Evolutionary conservation across 371 early-diverging fungal species (phyloP).

Genomic region (Coemansia sp.): DNA sequence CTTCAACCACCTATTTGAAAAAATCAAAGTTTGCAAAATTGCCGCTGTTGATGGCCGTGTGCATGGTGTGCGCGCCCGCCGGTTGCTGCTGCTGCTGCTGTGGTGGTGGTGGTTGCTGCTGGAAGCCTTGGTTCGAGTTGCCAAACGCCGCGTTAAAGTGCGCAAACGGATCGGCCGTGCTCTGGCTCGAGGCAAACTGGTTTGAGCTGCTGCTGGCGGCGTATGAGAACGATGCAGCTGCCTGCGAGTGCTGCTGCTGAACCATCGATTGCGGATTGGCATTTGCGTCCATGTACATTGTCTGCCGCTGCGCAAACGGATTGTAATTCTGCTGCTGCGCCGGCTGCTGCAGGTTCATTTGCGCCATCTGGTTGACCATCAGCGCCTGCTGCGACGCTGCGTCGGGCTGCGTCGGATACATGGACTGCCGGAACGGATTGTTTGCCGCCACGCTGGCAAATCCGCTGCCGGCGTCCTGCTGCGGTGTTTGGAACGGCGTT

Average conservation of each 20-base stretch:
- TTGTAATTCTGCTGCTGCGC: conserved; percentile 30
- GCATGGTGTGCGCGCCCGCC: conserved; percentile 8
- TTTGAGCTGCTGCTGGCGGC: conserved; percentile 1
- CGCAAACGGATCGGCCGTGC: conserved; percentile 3
- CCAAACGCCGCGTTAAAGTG: conserved; percentile 19
- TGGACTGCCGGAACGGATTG: conserved; percentile 47
- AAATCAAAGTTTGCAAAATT: conserved; percentile 48
- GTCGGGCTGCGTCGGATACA: conserved; percentile 30
- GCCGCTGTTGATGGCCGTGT: conserved; percentile 18
- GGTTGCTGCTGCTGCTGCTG: background rate
- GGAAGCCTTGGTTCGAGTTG: background rate
- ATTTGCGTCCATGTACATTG: conserved; percentile 28
- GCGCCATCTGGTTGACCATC: conserved; percentile 34
- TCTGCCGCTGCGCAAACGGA: conserved; percentile 47
- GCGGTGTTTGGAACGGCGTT: conserved; percentile 4
- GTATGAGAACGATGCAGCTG: conserved; percentile 3
- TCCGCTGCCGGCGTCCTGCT: conserved; percentile 11
- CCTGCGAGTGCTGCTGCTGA: conserved; percentile 1
- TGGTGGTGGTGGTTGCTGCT: background rate
- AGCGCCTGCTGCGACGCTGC: conserved; percentile 20
- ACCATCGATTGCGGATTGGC: background rate
- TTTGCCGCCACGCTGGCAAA: conserved; percentile 32
- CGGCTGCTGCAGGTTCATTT: conserved; percentile 30
- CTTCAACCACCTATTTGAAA: conserved; percentile 16
- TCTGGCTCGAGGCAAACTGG: background rate